A percentile compares a stretch with the other conserved stretches of the same genome.
Conservation (phyloP, 305 asterid species). For the Fraxinus platypoda region DNA sequence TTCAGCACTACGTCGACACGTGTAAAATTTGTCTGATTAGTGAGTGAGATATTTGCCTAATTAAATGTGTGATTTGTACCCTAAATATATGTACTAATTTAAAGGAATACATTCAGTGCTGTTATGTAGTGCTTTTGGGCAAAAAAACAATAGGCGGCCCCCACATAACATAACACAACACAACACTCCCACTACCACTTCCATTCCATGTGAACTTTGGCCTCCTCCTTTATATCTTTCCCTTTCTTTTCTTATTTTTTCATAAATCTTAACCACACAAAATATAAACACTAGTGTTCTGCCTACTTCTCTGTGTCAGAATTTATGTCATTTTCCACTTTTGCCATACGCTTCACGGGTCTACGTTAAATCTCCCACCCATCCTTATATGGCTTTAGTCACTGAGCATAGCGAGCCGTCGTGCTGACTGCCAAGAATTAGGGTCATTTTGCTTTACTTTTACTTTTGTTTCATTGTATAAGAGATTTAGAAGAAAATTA, state of each 20-base stretch:
- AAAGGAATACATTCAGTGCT: constrained; percentile 9
- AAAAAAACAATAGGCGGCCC: constrained; percentile 14
- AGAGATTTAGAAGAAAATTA: too few relatives aligned
- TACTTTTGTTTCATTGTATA: too few relatives aligned
- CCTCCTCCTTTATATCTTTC: constrained; percentile 13
- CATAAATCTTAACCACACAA: constrained; percentile 13
- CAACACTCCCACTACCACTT: constrained; percentile 5
- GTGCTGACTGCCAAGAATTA: too few relatives aligned
- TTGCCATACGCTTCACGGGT: constrained; percentile 22
- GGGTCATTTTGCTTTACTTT: too few relatives aligned
- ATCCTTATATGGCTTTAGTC: background rate
- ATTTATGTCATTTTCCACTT: constrained; percentile 21
- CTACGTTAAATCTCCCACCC: background rate
- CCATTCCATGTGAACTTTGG: constrained; percentile 32
- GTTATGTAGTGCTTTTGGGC: background rate
- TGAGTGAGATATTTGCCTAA: background rate
- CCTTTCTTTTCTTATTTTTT: constrained; percentile 14
- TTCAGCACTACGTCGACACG: background rate
- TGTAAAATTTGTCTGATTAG: background rate
- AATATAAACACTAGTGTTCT: background rate
- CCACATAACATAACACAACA: constrained; percentile 23
- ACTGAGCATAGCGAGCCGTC: too few relatives aligned
- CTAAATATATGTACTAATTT: background rate
- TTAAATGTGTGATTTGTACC: background rate
- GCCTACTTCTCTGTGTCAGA: constrained; percentile 18